Base-by-base conservation (phyloP, 305 asterid species). In the Fraxinus angustifolia region DNA sequence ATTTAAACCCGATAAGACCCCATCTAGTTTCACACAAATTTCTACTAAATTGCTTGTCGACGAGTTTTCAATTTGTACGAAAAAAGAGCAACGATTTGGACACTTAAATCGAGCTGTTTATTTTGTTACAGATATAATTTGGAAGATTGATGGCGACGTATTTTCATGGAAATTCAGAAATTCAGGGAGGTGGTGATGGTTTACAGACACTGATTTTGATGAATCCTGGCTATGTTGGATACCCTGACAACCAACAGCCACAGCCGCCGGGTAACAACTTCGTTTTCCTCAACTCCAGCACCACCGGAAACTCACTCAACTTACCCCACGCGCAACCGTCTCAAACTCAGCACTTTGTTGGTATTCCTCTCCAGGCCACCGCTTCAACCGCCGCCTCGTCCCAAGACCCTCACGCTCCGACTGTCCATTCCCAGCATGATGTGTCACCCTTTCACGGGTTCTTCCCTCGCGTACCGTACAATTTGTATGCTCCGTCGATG, bases 361-460 rank as follows among this genome's bases (percentile, higher is more conserved):
- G 91, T 58, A 58, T 87, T 76, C 92, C 92, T 4, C 83, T 87
- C 16, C 83, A 71, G 0, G 50, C 85, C 3, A 33, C 87, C 34
- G 0, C 81, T 0, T 75, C 75, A n/a, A 53, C 88, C 4, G 58
- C 83, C 3, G 78, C 82, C 16, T 31, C 85, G 0, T 38, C 82
- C 8, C 86, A 84, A 53, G 77, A 78, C 35, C 28, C 81, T 77
- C 86, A 89, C 87, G 95, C 97, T 91, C 95, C 94, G 78, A 88
- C 87, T 8, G 79, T 88, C 0, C 92, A 78, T n/a, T 82, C 82
- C 67, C 88, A 87, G 75, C 87, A 86, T 0, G 93, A 88, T 11
- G 88, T 86, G 36, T 86, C 94, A 0, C 88, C 87, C 33, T 88
- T 89, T 78, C 97, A 93, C 16, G 97, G 94, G 14, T 90, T 92